Evolutionary conservation across 2,329 filamentous ascomycete species (phyloP), one percentile per base, ranked within the genome.

Genomic region (Talaromyces atroroseus): DNA sequence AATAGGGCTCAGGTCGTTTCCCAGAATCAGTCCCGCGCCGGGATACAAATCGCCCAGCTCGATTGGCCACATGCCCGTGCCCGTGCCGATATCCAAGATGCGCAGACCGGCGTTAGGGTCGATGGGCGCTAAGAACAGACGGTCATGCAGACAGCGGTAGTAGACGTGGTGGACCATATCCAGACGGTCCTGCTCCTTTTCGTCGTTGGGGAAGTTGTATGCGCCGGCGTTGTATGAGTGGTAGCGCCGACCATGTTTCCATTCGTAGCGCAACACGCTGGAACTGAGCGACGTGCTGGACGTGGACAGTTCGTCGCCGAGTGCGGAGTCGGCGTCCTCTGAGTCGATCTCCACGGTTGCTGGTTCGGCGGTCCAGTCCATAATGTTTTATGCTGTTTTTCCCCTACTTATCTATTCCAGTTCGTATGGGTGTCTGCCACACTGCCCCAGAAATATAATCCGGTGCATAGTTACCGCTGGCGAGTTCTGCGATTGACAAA

Each of bases 151-250:
- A 2, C 56, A 56, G 29, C 61, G 49, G 16, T 58, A 61, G 52
- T 68, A 69, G 14, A 71, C 65, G 34, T 74, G 66, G 49, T 76
- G 72, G 3, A 71, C 56, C 62, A 75, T 73, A 47, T 76, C 72
- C 2, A 76, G 64, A 0, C 73, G 69, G 40, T 73, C 68, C 48
- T 75, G 71, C 53, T 76, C 71, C 2, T 58, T 57, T 44, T 75
- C 70, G 23, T 75, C 72, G 24, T 75, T 74, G 16, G 72, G 72
- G 21, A 70, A 71, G 14, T 61, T 65, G 52, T 73, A 58, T 21
- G 58, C 50, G 20, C 58, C 63, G 10, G 56, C 24, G 18, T 53
- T 56, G 52, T 60, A 59, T 5, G 55, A 53, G 38, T 64, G 61
- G 49, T 64, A 65, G 21, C 63, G 57, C 12, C 63, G 58, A 11